A percentile compares a stretch with the other conserved stretches of the same genome.
phyloP scores from a whole-genome alignment of 2,329 filamentous ascomycete genomes.

The Pseudocercospora cruenta region DNA sequence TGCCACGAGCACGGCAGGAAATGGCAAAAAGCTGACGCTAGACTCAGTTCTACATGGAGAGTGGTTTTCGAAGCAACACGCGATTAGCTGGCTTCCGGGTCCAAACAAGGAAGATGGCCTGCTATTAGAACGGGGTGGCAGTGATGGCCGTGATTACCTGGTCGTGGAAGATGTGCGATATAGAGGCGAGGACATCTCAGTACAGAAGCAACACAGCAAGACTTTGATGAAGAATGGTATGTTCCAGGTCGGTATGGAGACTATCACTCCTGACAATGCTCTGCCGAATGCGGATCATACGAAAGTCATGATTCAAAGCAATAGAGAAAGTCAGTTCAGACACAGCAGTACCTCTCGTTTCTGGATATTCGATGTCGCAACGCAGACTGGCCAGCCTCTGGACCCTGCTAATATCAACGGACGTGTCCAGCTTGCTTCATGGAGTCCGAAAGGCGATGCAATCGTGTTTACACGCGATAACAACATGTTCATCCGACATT shows the following conservation, averaged over 20 bases:
- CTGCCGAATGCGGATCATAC: conserved; percentile 82
- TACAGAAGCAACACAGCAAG: conserved; percentile 56
- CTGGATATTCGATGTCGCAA: conserved; percentile 88
- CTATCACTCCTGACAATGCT: conserved; percentile 62
- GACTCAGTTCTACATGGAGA: conserved; percentile 69
- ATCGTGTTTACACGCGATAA: conserved; percentile 89
- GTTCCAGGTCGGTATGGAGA: conserved; percentile 64
- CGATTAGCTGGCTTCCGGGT: conserved; percentile 76
- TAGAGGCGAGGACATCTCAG: conserved; percentile 48
- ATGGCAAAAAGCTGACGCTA: conserved; percentile 72
- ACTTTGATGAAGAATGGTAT: conserved; percentile 72
- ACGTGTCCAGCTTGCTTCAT: conserved; percentile 79
- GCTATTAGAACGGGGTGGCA: conserved; percentile 71
- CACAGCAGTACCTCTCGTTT: conserved; percentile 86
- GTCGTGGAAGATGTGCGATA: conserved; percentile 83
- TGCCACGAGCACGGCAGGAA: conserved; percentile 64
- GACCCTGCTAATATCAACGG: conserved; percentile 68
- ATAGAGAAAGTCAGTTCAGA: conserved; percentile 77
- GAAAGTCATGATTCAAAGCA: conserved; percentile 80
- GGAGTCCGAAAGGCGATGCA: conserved; percentile 85
- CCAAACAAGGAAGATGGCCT: conserved; percentile 80
- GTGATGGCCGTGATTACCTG: conserved; percentile 70
- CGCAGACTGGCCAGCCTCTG: conserved; percentile 75
- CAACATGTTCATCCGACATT: conserved; percentile 80
- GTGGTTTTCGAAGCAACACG: conserved; percentile 67